These are phyloP conservation scores for Yarrowia keelungensis DNA, from an alignment of 805 yeast genomes.

Conservation along the genomic window DNA sequence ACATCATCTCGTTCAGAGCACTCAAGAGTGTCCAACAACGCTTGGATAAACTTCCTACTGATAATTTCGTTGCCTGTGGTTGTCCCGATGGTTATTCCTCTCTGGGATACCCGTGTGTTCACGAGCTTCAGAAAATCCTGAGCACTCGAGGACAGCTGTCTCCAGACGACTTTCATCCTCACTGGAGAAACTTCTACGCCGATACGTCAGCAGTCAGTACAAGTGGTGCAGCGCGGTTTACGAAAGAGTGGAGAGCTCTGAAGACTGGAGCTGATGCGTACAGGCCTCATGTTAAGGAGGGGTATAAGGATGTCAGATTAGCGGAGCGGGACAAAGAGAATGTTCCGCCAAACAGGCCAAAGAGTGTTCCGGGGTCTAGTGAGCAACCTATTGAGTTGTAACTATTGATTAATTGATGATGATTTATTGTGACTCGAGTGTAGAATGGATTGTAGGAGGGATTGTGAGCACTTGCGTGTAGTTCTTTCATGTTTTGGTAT, in stretches of 20 bases:
- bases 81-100: neutral
- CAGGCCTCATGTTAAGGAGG: too few species aligned
- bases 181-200: conserved; percentile 4
- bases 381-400: neutral
- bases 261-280: neutral
- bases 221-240: neutral
- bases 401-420: neutral
- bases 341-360: neutral
- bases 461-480: too few species aligned
- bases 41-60: too few species aligned
- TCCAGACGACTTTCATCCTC: conserved; percentile 1
- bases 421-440: too few species aligned
- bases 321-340: neutral
- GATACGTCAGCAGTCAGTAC: neutral
- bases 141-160: neutral
- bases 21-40: neutral
- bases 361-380: neutral
- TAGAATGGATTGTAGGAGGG: too few species aligned
- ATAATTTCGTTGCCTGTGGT: too few species aligned
- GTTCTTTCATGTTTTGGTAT: too few species aligned
- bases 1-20: neutral
- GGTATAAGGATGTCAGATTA: too few species aligned
- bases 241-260: neutral
- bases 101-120: neutral
- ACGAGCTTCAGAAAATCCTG: neutral